Percentiles rank a stretch among this genome's conserved stretches.
These are phyloP conservation scores for Stephania cephalantha DNA, from an alignment of 164 flowering plant species.

Conservation along the genomic window DNA sequence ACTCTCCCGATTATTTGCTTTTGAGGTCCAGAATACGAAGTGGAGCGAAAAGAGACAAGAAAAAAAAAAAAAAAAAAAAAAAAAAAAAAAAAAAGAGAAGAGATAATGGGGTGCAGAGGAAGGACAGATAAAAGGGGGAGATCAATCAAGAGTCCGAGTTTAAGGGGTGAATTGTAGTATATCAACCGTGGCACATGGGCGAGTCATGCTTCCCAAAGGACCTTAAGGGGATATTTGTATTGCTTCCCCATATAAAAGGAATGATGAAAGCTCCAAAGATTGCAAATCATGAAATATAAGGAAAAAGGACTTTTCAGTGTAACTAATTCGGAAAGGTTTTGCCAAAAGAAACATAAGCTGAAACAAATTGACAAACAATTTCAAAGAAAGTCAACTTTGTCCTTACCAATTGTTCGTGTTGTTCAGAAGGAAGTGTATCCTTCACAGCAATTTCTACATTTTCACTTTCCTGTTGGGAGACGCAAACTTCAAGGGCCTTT, in stretches of 20 bases:
- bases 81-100: too few relatives aligned
- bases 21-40: too few relatives aligned
- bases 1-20: too few relatives aligned
- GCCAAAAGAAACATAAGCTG: not conserved
- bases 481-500: constrained; percentile 30
- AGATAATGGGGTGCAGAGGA: too few relatives aligned
- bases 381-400: not conserved
- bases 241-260: not conserved
- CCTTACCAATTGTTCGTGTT: constrained; percentile 29
- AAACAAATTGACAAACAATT: not conserved
- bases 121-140: too few relatives aligned
- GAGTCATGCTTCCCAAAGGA: too few relatives aligned
- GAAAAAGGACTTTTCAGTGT: not conserved
- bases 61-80: too few relatives aligned
- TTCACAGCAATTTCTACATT: constrained; percentile 18
- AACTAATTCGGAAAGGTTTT: not conserved
- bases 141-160: too few relatives aligned
- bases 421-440: constrained; percentile 22
- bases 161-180: too few relatives aligned
- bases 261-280: not conserved
- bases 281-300: not conserved
- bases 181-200: too few relatives aligned
- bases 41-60: too few relatives aligned
- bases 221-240: not conserved
- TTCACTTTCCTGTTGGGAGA: constrained; percentile 29